Evolutionary conservation across 2,329 filamentous ascomycete genomes (phyloP), one percentile per base, ranked within the genome.

Genomic region (Penicillium sp.): DNA sequence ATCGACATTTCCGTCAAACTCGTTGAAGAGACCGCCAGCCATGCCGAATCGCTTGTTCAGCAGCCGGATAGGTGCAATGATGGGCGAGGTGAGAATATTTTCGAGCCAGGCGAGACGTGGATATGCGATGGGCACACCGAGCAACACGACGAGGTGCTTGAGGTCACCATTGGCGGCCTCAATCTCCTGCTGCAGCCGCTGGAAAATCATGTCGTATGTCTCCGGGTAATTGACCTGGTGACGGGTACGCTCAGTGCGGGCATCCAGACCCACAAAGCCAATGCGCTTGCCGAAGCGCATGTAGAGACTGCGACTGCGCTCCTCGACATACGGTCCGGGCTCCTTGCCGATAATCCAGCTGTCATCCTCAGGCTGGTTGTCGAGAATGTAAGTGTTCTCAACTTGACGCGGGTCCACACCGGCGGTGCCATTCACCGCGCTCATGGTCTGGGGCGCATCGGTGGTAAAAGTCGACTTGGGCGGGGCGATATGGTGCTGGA

Each of bases 101-200:
- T 98, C 94, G 4, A 97, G 83, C 94, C 94, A 97, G n/a, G 93
- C 95, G 55, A 97, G 82, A 67, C 94, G 91, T 1, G 82, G 82
- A 63, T 85, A 82, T 1, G 80, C 79, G 67, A 96, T 94, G 0
- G 92, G 91, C 22, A 90, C 87, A 56, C 89, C 89, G 2, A 89
- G 78, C 11, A 89, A 76, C 22, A 89, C 74, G 40, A 89, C 78
- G 22, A 89, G 70, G 68, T 89, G 86, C 74, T 86, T 88, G 70
- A 88, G 83, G 18, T 83, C 79, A 31, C 80, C 81, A 56, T 83
- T 81, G 6, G 77, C 72, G 0, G 78, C 79, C 0, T 74, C 69
- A 11, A 88, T 76, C 62, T 87, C 84, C 11, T 74, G 72, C 33
- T 81, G 72, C 3, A 87, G 73, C 3, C 84, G 82, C 37, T 79